Base-by-base conservation (phyloP, 768 basidiomycete genomes). In the Tricholoma hemisulphureum region DNA sequence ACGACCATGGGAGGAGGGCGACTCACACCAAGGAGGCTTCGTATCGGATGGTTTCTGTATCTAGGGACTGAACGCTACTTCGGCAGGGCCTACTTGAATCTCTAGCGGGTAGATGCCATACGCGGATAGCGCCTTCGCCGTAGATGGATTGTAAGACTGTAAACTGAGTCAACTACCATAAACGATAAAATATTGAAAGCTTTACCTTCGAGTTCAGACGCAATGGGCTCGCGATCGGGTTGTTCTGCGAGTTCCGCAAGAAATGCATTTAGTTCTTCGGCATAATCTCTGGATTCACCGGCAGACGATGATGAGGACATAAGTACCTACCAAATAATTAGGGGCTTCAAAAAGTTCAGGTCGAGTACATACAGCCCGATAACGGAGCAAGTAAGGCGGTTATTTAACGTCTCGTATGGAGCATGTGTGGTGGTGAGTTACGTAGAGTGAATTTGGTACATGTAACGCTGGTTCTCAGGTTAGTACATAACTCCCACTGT, bases 121-220 rank as follows among this genome's bases (percentile, higher is more conserved):
- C 69, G n/a, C 74, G 77, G 35, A 93, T 75, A 13, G 86, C 77
- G 39, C 82, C 74, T 8, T 87, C 83, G 39, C 90, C 91, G 64
- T 93, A 93, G 63, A 93, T 93, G 23, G 89, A 89, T 67, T 85
- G 87, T n/a, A 93, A 73, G 14, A 89, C 91, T 88, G 65, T 59
- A 43, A 29, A 52, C 20, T 16, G 43, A 14, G 23, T 45, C 43
- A 45, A 35, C 34, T 35, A 35, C n/a, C 35, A 26, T 21, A 28
- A 21, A n/a, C n/a, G 16, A 31, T 53, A 8, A 21, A 3, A 21
- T 7, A n/a, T 50, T 53, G 14, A 2, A 11, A 35, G 20, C 35
- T 37, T 53, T 65, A 75, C 80, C 80, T 69, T 80, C 75, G 29
- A 82, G 72, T 65, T 82, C 80, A 24, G 78, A 80, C 9, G 72